A percentile compares a stretch with the other conserved stretches of the same genome.
Conservation (phyloP, 495 filamentous ascomycete species). For the Neurospora sp. region DNA sequence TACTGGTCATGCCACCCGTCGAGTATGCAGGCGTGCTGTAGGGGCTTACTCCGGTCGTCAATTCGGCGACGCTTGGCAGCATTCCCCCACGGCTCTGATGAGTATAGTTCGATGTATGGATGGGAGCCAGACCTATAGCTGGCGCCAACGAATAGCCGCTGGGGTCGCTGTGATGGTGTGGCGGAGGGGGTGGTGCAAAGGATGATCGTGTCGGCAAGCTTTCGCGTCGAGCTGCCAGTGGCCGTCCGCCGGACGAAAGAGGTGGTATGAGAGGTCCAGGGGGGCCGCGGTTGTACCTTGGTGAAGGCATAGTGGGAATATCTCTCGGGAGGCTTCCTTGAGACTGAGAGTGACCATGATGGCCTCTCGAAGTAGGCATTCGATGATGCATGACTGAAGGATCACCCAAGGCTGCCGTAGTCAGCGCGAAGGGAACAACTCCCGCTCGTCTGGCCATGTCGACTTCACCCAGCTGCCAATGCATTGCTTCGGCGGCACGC, state of each 20-base stretch:
- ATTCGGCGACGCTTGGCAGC: conserved; percentile 43
- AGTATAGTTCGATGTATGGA: conserved; percentile 21
- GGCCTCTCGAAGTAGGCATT: conserved; percentile 25
- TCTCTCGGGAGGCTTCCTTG: conserved; percentile 36
- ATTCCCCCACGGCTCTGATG: conserved; percentile 20
- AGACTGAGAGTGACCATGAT: conserved; percentile 34
- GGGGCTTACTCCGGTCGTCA: conserved; percentile 45
- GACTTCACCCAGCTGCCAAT: conserved; percentile 88
- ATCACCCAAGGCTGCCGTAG: conserved; percentile 48
- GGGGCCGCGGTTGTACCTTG: conserved; percentile 26
- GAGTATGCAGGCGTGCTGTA: conserved; percentile 45
- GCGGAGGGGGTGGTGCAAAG: conserved; percentile 13
- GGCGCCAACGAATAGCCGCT: conserved; percentile 12
- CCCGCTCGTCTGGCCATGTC: conserved; percentile 91
- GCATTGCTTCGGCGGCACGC: conserved; percentile 93
- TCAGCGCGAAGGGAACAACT: conserved; percentile 66
- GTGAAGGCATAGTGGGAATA: conserved; percentile 20
- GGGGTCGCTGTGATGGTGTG: conserved; percentile 5
- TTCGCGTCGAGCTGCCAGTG: conserved; percentile 34
- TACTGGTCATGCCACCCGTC: conserved; percentile 19
- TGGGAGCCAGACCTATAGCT: conserved; percentile 35
- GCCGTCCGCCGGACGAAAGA: conserved; percentile 10
- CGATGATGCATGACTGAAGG: conserved; percentile 32
- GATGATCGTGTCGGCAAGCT: conserved; percentile 31
- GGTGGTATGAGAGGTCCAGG: conserved; percentile 13